Evolutionary conservation across 2,329 filamentous ascomycete genomes (phyloP), one percentile per base, ranked within the genome.

Genomic region (Dothistroma pini): DNA sequence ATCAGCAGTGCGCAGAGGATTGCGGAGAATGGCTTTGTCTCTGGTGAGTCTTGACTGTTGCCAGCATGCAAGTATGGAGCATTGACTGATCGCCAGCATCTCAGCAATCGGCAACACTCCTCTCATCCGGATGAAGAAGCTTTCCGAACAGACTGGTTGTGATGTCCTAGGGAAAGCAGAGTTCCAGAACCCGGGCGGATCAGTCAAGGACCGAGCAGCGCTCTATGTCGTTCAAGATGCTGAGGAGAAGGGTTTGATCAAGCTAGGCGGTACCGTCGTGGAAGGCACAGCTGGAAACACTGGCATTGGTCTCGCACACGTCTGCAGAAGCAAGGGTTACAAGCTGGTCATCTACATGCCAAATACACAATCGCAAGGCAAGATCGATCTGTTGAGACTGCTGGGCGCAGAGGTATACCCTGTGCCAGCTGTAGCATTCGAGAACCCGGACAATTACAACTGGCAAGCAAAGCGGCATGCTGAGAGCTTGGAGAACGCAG

Each of bases 301-400:
- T 32, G 95, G 95, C 67, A 99, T 99, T 76, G 95, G 95, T 1
- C 89, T 99, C 49, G 95, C 95, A 21, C 95, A 97, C 79, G 95
- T 99, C 59, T 97, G 95, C 80, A 86, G 93, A 63, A 90, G 89
- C 41, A 89, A 89, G 71, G 95, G 93, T 47, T 97, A 99, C 83
- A 89, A 89, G 75, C 87, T 96, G 55, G 93, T 97, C 74, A 99
- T 99, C 75, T 99, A 97, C 86, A 97, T 99, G 95, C 95, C 95
- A 71, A 90, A 99, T 82, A 97, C 93, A 54, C 95, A 97, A 80
- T 96, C 93, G 21, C 93, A 96, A 79, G 95, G 93, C 75, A 99
- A 99, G 82, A 90, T 99, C 74, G 95, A 97, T 76, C 84, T 99
- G 57, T 81, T 99, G 66, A 85, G 93, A 9, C 82, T 97, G 38